Conservation (phyloP, 176 grass and related monocot species). For the Phyllostachys edulis region DNA sequence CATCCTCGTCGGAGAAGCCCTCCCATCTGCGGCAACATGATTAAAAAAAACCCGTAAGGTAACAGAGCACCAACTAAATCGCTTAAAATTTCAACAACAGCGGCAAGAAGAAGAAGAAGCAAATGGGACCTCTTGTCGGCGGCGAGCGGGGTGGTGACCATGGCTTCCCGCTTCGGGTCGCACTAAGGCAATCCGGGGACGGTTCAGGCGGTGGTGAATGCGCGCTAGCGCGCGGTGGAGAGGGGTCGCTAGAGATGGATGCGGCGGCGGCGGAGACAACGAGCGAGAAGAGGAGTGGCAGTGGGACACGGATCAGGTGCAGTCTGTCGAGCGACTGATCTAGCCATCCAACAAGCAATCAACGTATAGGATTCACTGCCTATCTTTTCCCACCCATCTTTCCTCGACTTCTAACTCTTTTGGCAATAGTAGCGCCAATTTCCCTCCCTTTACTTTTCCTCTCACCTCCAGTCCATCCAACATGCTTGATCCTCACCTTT, state of each 20-base stretch:
- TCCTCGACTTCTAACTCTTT: too few relatives aligned
- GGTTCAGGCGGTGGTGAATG: too few relatives aligned
- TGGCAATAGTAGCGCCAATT: too few relatives aligned
- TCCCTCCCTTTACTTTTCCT: too few relatives aligned
- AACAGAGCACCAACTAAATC: neutral
- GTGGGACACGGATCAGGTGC: too few relatives aligned
- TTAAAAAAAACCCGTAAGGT: neutral
- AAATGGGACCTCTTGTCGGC: neutral
- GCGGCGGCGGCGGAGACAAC: neutral
- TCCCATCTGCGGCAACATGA: slow-evolving; percentile 38
- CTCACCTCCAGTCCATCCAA: too few relatives aligned
- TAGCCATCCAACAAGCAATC: too few relatives aligned
- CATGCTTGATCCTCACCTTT: too few relatives aligned
- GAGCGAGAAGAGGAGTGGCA: neutral
- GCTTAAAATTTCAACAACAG: neutral
- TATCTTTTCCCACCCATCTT: too few relatives aligned
- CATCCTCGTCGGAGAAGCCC: slow-evolving; percentile 37
- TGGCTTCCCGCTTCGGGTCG: neutral
- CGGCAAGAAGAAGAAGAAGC: neutral
- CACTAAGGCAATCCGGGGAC: neutral
- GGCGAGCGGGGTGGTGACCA: slow-evolving; percentile 1
- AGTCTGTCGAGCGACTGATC: too few relatives aligned
- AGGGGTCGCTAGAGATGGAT: neutral
- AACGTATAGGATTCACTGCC: too few relatives aligned
- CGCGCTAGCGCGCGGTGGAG: neutral